Evolutionary conservation across 2,329 filamentous ascomycete genomes (phyloP).

Genomic region (Knufia petricola): DNA sequence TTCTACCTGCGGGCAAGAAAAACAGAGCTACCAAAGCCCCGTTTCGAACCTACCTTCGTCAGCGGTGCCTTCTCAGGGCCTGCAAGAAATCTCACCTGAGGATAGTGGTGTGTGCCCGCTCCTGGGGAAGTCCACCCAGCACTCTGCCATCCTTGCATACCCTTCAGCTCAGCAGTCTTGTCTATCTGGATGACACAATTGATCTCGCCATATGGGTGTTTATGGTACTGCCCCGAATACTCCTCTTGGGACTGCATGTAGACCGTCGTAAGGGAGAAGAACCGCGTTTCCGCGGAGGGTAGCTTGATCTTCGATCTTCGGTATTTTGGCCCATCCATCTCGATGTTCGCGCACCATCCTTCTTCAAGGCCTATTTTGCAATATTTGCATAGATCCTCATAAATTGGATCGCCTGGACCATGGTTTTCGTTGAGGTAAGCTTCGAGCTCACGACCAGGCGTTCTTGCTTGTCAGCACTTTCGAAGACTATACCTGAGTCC

Average conservation of each 20-base stretch:
- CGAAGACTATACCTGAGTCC: neutral
- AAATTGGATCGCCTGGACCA: slow-evolving; percentile 35
- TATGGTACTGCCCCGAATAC: slow-evolving; percentile 46
- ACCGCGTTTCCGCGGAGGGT: slow-evolving; percentile 40
- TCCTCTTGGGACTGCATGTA: slow-evolving; percentile 45
- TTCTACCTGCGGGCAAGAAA: slow-evolving; percentile 47
- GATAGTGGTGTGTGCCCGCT: slow-evolving; percentile 49
- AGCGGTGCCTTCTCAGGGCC: neutral
- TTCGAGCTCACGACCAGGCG: slow-evolving; percentile 40
- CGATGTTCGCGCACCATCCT: slow-evolving; percentile 38
- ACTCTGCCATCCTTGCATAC: slow-evolving; percentile 48
- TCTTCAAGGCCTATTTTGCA: slow-evolving; percentile 35
- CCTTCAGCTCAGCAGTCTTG: slow-evolving; percentile 41
- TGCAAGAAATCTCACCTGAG: slow-evolving; percentile 33
- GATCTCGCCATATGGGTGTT: slow-evolving; percentile 47
- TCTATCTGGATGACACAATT: slow-evolving; percentile 47
- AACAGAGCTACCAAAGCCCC: slow-evolving; percentile 46
- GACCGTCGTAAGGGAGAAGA: slow-evolving; percentile 48
- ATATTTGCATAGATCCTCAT: slow-evolving; percentile 34
- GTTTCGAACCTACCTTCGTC: slow-evolving; percentile 18
- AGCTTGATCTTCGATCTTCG: slow-evolving; percentile 39
- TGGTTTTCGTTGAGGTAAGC: slow-evolving; percentile 35
- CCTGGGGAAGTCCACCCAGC: slow-evolving; percentile 48
- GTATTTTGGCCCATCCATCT: slow-evolving; percentile 39
- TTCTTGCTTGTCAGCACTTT: slow-evolving; percentile 26